phyloP scores from a whole-genome alignment of 768 basidiomycete species.

The Mycena filopes region DNA sequence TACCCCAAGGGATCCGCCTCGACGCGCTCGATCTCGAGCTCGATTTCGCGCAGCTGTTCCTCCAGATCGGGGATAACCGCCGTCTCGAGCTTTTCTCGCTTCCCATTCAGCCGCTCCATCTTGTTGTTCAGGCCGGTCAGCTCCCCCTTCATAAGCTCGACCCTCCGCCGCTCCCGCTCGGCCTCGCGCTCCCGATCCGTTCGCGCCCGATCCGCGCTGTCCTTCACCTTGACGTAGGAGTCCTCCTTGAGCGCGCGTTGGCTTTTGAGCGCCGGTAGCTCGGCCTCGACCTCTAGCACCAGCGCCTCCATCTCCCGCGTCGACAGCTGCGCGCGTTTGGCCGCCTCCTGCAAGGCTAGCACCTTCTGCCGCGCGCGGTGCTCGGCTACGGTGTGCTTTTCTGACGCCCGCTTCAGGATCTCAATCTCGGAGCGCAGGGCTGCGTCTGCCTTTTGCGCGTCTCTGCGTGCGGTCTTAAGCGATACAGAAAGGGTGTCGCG shows the following conservation, averaged over 20 bases:
- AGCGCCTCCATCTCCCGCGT: conserved; percentile 58
- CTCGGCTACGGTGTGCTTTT: conserved; percentile 81
- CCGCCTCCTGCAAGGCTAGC: conserved; percentile 88
- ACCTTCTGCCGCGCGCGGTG: conserved; percentile 87
- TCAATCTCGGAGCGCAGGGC: conserved; percentile 88
- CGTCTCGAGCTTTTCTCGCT: conserved; percentile 74
- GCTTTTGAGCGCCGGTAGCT: conserved; percentile 53
- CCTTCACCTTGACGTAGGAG: conserved; percentile 55
- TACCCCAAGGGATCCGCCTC: conserved; percentile 38
- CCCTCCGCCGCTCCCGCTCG: conserved; percentile 60
- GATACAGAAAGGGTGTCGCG: conserved; percentile 73
- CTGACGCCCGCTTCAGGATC: conserved; percentile 81
- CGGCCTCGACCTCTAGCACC: conserved; percentile 57
- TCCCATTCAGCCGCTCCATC: conserved; percentile 73
- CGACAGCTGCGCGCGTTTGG: conserved; percentile 77
- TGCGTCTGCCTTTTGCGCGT: conserved; percentile 86
- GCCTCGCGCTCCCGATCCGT: conserved; percentile 60
- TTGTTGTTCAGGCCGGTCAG: conserved; percentile 63
- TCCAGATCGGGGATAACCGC: conserved; percentile 73
- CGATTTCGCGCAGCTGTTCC: conserved; percentile 68
- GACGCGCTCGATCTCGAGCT: conserved; percentile 66
- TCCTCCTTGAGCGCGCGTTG: conserved; percentile 53
- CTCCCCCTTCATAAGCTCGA: conserved; percentile 69
- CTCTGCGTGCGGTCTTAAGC: conserved; percentile 82
- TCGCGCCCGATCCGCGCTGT: conserved; percentile 57